Conservation (phyloP, 2,329 filamentous ascomycete species). For the Verticillium tricorpus region DNA sequence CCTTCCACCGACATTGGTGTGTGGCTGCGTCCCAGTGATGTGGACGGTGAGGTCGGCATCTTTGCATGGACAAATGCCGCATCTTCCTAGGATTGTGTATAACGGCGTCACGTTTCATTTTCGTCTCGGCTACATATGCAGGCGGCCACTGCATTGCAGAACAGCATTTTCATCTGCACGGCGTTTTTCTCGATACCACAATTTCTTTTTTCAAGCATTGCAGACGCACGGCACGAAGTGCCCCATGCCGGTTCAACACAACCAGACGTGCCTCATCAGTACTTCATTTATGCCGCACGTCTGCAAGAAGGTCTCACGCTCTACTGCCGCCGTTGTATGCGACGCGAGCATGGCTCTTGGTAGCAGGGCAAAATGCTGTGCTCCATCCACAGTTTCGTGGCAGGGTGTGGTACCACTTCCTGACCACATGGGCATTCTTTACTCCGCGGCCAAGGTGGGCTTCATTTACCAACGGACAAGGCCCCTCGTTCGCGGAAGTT, state of each 20-base stretch:
- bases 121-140: conserved; percentile 3
- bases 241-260: neutral
- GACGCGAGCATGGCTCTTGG: neutral
- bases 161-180: conserved; percentile 35
- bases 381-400: no score
- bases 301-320: neutral
- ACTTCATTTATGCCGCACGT: neutral
- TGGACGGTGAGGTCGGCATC: neutral
- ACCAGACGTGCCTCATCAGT: neutral
- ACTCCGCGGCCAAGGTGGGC: no score
- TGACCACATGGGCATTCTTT: no score
- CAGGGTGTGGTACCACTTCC: no score
- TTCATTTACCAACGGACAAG: no score
- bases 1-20: conserved; percentile 97
- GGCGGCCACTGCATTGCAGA: conserved; percentile 34
- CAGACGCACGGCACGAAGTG: conserved; percentile 1
- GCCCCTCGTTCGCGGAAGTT: no score
- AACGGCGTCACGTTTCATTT: neutral
- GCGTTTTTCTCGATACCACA: conserved; percentile 41
- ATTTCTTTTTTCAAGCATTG: conserved; percentile 22
- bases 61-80: conserved; percentile 13
- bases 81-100: conserved; percentile 17
- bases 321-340: neutral
- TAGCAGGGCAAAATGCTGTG: no score
- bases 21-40: conserved; percentile 61